These are phyloP conservation scores for Suhomyces guaymorum DNA, from an alignment of 1,139 yeast genomes.

Conservation along the genomic window DNA sequence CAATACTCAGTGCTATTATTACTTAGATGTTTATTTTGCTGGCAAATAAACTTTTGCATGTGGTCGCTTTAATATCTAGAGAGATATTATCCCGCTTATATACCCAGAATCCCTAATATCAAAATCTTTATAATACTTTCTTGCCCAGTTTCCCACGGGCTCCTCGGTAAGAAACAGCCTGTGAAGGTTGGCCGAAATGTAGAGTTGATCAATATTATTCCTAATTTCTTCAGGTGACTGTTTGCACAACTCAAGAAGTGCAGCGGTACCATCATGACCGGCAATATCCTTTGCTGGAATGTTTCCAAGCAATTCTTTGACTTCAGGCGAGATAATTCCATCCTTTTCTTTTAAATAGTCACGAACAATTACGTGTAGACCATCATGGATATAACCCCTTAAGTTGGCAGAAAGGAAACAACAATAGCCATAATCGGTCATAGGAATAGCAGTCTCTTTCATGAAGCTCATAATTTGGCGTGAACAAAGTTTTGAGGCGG, in stretches of 20 bases:
- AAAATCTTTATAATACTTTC: conserved; percentile 23
- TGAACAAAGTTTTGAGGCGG: conserved; percentile 33
- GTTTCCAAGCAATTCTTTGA: conserved; percentile 17
- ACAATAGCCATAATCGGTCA: conserved; percentile 22
- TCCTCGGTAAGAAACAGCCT: conserved; percentile 3
- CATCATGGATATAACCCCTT: conserved; percentile 25
- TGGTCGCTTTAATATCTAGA: conserved; percentile 17
- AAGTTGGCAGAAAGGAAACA: conserved; percentile 30
- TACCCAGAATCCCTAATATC: conserved; percentile 31
- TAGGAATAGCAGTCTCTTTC: conserved; percentile 10
- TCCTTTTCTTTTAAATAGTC: conserved; percentile 24
- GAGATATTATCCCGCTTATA: conserved; percentile 18
- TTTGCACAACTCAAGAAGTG: conserved; percentile 9
- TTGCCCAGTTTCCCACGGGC: conserved; percentile 12
- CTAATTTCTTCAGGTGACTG: not conserved
- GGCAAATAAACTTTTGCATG: conserved; percentile 7
- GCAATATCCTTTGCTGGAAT: conserved; percentile 18
- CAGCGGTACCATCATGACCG: conserved; percentile 12
- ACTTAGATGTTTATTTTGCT: too few species aligned
- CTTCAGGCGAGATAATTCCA: conserved; percentile 15
- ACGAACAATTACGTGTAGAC: conserved; percentile 32
- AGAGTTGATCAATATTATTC: conserved; percentile 15
- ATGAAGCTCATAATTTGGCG: conserved; percentile 26
- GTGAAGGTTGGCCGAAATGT: conserved; percentile 16
- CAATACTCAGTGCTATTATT: too few species aligned